phyloP scores from a whole-genome alignment of 805 yeast species.

The Suhomyces xylopsoci region DNA sequence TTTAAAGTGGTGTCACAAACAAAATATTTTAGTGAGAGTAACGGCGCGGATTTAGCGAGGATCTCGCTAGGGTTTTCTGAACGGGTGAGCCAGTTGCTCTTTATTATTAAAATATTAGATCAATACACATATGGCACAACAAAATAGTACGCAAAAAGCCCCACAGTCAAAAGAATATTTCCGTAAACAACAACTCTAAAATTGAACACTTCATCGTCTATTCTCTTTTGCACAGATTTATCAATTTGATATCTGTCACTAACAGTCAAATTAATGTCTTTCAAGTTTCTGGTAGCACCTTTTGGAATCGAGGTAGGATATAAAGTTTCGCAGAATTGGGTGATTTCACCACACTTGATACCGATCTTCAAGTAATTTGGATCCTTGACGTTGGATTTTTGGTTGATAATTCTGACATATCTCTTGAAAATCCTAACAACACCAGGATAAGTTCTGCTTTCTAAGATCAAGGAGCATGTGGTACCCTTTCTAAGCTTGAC shows the following conservation, averaged over 20 bases:
- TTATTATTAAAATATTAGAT: neutral
- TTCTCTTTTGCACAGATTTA: slow-evolving; percentile 6
- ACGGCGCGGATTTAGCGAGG: neutral
- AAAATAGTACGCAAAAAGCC: neutral
- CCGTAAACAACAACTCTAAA: slow-evolving; percentile 2
- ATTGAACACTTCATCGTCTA: slow-evolving; percentile 8
- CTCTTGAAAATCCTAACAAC: slow-evolving; percentile 74
- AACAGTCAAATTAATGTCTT: slow-evolving; percentile 7
- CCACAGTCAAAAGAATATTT: neutral
- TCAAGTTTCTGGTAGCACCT: slow-evolving; percentile 17
- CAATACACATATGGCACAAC: neutral
- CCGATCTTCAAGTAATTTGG: slow-evolving; percentile 85
- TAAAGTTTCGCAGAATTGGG: slow-evolving; percentile 79
- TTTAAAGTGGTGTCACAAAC: neutral
- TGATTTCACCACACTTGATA: slow-evolving; percentile 81
- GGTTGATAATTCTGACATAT: slow-evolving; percentile 74
- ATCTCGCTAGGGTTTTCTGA: neutral
- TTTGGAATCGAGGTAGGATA: slow-evolving; percentile 51
- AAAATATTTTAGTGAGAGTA: neutral
- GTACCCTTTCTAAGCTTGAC: slow-evolving; percentile 91
- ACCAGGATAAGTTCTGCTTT: slow-evolving; percentile 70
- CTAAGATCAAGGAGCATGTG: slow-evolving; percentile 71
- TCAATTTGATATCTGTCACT: slow-evolving; percentile 10
- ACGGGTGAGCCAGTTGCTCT: neutral
- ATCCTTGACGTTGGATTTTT: slow-evolving; percentile 73